Evolutionary conservation across 768 basidiomycete genomes (phyloP).

Genomic region (Phanerochaete carnosa): DNA sequence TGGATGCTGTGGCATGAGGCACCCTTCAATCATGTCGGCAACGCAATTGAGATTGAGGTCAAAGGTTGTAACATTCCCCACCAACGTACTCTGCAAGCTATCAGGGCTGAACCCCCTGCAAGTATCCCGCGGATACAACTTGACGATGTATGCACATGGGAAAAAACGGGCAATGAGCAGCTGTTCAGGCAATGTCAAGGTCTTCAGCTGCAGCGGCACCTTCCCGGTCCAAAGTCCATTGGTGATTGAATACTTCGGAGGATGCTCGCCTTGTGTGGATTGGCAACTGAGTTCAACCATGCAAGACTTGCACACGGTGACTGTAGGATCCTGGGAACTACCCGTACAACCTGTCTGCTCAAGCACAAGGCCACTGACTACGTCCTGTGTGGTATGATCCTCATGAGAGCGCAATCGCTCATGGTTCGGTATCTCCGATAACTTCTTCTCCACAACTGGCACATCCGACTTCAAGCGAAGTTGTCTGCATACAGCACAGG

Average conservation of each 20-base stretch:
- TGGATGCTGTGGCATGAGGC: slow-evolving; percentile 28
- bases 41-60: slow-evolving; percentile 26
- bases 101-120: neutral
- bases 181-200: slow-evolving; percentile 35
- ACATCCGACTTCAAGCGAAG: no score
- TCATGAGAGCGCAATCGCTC: no score
- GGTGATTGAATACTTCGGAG: slow-evolving; percentile 17
- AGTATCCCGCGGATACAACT: slow-evolving; percentile 32
- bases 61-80: slow-evolving; percentile 34
- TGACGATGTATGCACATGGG: slow-evolving; percentile 32
- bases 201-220: slow-evolving; percentile 27
- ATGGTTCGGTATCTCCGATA: no score
- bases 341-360: no score
- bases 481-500: no score
- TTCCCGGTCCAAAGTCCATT: slow-evolving; percentile 39
- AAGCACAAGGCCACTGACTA: no score
- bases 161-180: slow-evolving; percentile 31
- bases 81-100: neutral
- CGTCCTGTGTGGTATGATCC: no score
- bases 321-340: no score
- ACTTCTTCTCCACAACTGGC: no score
- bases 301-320: no score
- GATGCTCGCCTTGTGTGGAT: no score
- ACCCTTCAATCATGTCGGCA: slow-evolving; percentile 29
- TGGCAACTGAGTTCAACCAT: no score